Evolutionary conservation across 306 rosid species (phyloP), one percentile per base, ranked within the genome.

Genomic region (Rosa lucieae): DNA sequence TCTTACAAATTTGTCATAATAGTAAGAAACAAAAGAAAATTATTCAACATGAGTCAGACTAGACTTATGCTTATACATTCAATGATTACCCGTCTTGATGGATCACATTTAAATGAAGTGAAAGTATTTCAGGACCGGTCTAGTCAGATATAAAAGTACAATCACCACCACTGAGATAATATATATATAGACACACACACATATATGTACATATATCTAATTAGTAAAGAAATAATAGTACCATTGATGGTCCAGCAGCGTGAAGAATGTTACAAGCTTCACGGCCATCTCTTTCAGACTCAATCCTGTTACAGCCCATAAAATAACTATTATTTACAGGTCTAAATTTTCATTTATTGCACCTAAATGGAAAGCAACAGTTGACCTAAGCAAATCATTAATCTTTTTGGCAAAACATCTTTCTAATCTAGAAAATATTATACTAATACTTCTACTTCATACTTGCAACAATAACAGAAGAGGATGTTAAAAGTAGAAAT

Each of bases 201-300:
- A 32, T 46, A 10, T 46, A 10, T 46, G 10, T 46, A 46, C 5
- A 51, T 51, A 51, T 51, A 51, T 51, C 5, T 4, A 51, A 46
- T 29, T 6, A 51, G 9, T 20, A 35, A 29, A 18, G 72, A 69
- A 40, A 75, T 52, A 81, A 72, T 40, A 63, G 81, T 81, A 93
- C 96, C 96, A 84, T 89, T 73, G 94, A 80, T 43, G 96, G 97
- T 80, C 97, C 97, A 23, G 89, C 91, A 51, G 88, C 89, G 77
- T 93, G 97, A 85, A 93, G 91, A 78, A 81, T 80, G 84, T 86
- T 93, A 82, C 97, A 93, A 82, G 96, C 97, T 76, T 88, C 78
- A 67, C 88, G 85, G 17, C 97, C 96, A 88, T 91, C 96, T 37
- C n/a, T 82, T 85, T 93, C 97, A 47, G 94, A 85, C 70, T 76